Conservation (phyloP, 257 asterid genomes). For the Phtheirospermum japonicum region DNA sequence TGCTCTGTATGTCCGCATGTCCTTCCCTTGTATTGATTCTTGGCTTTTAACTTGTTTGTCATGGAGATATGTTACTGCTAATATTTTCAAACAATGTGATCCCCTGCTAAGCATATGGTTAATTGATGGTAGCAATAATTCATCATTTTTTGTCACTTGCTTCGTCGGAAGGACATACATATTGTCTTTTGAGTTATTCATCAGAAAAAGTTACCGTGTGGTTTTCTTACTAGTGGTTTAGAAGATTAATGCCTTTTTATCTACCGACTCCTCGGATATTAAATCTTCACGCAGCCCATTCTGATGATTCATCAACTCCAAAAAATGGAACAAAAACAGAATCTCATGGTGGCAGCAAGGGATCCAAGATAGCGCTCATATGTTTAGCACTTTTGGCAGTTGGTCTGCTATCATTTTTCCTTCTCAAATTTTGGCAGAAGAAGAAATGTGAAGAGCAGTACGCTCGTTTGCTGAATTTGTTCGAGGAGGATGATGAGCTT, state of each 20-base stretch:
- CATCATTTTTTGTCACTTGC: conserved; percentile 4
- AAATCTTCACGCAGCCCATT: conserved; percentile 44
- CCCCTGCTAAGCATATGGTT: too few species aligned
- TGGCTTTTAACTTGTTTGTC: too few species aligned
- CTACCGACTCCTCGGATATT: conserved; percentile 19
- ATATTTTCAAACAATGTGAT: too few species aligned
- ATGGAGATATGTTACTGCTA: too few species aligned
- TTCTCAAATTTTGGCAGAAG: conserved; percentile 75
- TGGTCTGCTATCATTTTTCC: conserved; percentile 53
- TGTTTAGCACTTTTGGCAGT: conserved; percentile 42
- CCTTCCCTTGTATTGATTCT: too few species aligned
- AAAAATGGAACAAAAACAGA: too few species aligned
- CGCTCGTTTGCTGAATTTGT: conserved; percentile 80
- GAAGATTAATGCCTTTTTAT: conserved; percentile 17
- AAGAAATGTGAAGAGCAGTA: conserved; percentile 87
- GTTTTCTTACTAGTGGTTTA: conserved; percentile 12
- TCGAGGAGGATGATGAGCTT: conserved; percentile 90
- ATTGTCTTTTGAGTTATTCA: conserved; percentile 1
- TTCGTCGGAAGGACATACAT: neutral
- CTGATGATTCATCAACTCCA: too few species aligned
- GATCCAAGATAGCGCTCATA: conserved; percentile 42
- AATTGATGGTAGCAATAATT: neutral
- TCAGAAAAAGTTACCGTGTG: neutral
- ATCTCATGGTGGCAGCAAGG: too few species aligned
- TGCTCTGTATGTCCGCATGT: too few species aligned